Evolutionary conservation across 2,329 filamentous ascomycete species (phyloP).

Genomic region (Penicillium hesseltinei): DNA sequence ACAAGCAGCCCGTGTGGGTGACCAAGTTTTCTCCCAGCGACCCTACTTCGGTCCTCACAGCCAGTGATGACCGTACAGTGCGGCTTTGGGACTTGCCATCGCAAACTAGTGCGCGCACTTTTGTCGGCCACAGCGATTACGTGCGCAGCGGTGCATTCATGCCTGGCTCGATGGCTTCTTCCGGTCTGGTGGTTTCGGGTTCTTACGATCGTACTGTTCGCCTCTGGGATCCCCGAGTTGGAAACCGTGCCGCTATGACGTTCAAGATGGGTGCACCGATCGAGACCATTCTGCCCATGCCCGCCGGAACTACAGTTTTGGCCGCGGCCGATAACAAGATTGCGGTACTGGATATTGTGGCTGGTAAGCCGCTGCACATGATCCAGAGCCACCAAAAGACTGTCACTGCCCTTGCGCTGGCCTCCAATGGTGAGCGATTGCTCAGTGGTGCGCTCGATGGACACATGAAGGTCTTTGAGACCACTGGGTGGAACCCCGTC

Average conservation of each 20-base stretch:
- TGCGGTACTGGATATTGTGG: conserved; percentile 87
- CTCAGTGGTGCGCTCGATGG: conserved; percentile 89
- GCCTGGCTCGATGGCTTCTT: conserved; percentile 61
- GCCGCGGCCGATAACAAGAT: conserved; percentile 83
- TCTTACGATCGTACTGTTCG: conserved; percentile 93
- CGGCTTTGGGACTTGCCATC: conserved; percentile 90
- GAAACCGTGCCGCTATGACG: conserved; percentile 72
- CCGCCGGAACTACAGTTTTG: conserved; percentile 80
- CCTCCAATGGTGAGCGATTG: conserved; percentile 75
- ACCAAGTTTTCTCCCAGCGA: conserved; percentile 90
- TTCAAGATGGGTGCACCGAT: conserved; percentile 93
- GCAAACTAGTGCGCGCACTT: conserved; percentile 71
- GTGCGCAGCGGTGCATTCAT: conserved; percentile 85
- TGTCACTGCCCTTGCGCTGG: conserved; percentile 80
- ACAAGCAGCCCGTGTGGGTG: conserved; percentile 91
- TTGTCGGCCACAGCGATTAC: conserved; percentile 87
- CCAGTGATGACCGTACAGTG: conserved; percentile 89
- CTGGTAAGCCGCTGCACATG: conserved; percentile 80
- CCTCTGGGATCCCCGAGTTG: conserved; percentile 84
- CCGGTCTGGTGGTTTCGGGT: conserved; percentile 77
- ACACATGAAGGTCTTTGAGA: conserved; percentile 96
- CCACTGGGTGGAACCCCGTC: conserved; percentile 92
- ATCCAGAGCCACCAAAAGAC: conserved; percentile 97
- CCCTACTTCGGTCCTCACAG: conserved; percentile 80
- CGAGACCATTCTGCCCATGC: conserved; percentile 82